Evolutionary conservation across 352 stramenopile species (phyloP), one percentile per base, ranked within the genome.

Genomic region (Pythium insidiosum): DNA sequence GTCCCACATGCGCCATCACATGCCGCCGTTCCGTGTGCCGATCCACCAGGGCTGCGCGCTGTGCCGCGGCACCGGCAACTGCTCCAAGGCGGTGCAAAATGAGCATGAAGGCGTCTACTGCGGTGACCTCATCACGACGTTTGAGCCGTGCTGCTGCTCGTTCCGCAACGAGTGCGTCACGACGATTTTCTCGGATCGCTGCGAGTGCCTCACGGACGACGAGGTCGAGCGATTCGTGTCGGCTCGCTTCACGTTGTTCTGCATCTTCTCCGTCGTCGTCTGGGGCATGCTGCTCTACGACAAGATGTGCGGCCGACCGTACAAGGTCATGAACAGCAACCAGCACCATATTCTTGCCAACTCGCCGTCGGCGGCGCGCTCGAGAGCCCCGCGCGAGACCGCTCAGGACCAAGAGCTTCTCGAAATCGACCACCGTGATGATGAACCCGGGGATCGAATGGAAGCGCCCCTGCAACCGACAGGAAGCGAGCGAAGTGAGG

Each of bases 241-340:
- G 44, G 76, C 73, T 18, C 62, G 73, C 5, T 86, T 88, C 53
- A 84, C 81, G 28, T 58, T 88, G 6, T 86, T 88, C 45, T 63
- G 78, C 15, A 62, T 72, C 16, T 66, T 88, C 19, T 84, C 73
- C 7, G 28, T 66, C 29, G 48, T 86, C 29, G 66, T 73, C 4
- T 86, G 75, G 73, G 58, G 52, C 7, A 42, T 81, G 18, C 49
- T 88, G 22, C 56, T 79, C 36, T 85, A 83, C 50, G 75, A 88
- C 49, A 80, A 78, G 48, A 88, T 84, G 75, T 88, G 75, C 24
- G 56, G 58, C 1, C 69, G 70, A 0, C 73, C 73, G 5, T 86
- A 86, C 60, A 88, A 88, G 56, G 64, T 88, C 48, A 78, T 76
- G 56, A 86, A 88, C 60, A 88, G 75, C 51, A 84, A 68, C 44